A percentile compares a stretch with the other conserved stretches of the same genome.
These are phyloP conservation scores for Mycena epipterygia DNA, from an alignment of 768 basidiomycete genomes.

Conservation along the genomic window DNA sequence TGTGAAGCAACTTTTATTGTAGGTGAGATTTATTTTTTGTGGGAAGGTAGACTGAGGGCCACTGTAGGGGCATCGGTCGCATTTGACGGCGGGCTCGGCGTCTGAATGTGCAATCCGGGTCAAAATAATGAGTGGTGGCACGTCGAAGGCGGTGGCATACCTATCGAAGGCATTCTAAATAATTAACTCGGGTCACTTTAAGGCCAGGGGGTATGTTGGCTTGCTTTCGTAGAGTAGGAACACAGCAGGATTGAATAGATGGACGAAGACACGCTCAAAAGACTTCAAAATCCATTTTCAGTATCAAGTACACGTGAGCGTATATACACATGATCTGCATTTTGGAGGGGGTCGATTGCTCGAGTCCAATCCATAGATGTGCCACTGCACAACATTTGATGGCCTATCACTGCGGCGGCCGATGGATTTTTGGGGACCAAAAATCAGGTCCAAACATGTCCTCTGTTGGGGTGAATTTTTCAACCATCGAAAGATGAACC, in stretches of 20 bases:
- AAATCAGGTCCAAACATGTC: too few species aligned
- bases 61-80: not conserved
- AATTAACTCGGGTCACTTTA: not conserved
- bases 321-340: slow-evolving; percentile 7
- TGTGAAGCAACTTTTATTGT: not conserved
- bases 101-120: not conserved
- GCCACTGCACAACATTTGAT: too few species aligned
- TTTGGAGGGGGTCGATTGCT: slow-evolving; percentile 6
- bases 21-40: not conserved
- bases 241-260: not conserved
- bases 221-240: not conserved
- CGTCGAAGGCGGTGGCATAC: too few species aligned
- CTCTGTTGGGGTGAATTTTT: too few species aligned
- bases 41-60: not conserved
- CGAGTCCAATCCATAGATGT: too few species aligned
- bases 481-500: too few species aligned
- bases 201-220: not conserved
- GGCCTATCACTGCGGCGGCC: too few species aligned
- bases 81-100: not conserved
- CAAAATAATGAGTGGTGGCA: not conserved
- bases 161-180: not conserved
- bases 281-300: not conserved
- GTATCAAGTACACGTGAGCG: not conserved
- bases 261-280: not conserved
- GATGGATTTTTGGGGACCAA: too few species aligned